phyloP scores from a whole-genome alignment of 352 stramenopile genomes.

The Thalassiosira livingstoniorum region DNA sequence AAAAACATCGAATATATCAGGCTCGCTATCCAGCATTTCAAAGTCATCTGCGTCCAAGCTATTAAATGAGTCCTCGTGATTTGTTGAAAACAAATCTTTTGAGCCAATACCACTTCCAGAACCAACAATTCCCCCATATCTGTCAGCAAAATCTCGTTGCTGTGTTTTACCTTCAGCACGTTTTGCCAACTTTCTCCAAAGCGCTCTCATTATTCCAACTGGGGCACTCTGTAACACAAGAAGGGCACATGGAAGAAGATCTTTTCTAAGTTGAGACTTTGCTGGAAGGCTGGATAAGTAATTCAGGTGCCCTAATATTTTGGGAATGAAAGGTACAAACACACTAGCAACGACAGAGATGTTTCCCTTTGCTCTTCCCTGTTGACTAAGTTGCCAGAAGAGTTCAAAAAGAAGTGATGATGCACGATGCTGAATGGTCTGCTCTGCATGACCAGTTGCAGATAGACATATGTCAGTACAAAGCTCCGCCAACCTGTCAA shows the following conservation, averaged over 20 bases:
- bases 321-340: slow-evolving; percentile 83
- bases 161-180: slow-evolving; percentile 65
- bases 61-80: slow-evolving; percentile 15
- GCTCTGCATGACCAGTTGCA: slow-evolving; percentile 79
- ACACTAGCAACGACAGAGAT: slow-evolving; percentile 78
- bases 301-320: slow-evolving; percentile 72
- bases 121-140: slow-evolving; percentile 73
- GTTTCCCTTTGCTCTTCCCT: slow-evolving; percentile 71
- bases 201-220: slow-evolving; percentile 72
- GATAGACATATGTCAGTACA: slow-evolving; percentile 83
- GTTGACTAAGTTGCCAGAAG: slow-evolving; percentile 79
- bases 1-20: slow-evolving; percentile 85
- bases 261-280: slow-evolving; percentile 81
- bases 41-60: slow-evolving; percentile 37
- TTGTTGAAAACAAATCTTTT: slow-evolving; percentile 40
- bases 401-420: slow-evolving; percentile 83
- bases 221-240: slow-evolving; percentile 85
- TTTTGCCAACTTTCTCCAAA: slow-evolving; percentile 82
- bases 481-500: slow-evolving; percentile 80
- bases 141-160: slow-evolving; percentile 55
- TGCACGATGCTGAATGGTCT: slow-evolving; percentile 79
- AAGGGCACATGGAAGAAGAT: slow-evolving; percentile 81
- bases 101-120: slow-evolving; percentile 36
- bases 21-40: slow-evolving; percentile 45
- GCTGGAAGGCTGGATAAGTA: slow-evolving; percentile 79